Base-by-base conservation (phyloP, 805 yeast genomes). In the Suhomyces faveliae region DNA sequence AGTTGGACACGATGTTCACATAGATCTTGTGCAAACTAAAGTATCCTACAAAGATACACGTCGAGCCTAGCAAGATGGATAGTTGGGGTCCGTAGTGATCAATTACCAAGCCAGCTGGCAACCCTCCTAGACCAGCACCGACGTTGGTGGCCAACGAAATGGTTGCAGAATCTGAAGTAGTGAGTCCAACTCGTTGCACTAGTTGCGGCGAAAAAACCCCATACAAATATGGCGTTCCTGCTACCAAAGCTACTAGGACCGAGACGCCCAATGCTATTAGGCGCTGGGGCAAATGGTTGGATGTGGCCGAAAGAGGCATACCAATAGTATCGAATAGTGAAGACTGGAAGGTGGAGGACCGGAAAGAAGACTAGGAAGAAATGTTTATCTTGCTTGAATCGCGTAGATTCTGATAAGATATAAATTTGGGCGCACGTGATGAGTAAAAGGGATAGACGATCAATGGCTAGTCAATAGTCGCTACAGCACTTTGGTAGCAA, bases 191-290 rank as follows among this genome's bases (percentile, higher is more conserved):
- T 54, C 74, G 67, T 21, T 71, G 67, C 22, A 84, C 75, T 52
- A 87, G 67, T 59, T 86, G 90, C 1, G 92, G 91, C 1, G 89
- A 83, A 59, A 81, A 87, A n/a, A 81, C 79, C 0, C 91, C 87
- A 60, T 81, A 87, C 11, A 85, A 67, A 56, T 87, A 87, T 0
- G 89, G 87, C 2, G 90, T 85, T 2, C 94, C 92, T 3, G 89
- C 77, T 0, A 85, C 89, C 41, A 85, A 57, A 0, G 87, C 77
- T 7, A 83, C 83, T 13, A 84, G 58, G 11, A 70, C 55, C 11
- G 76, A 67, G 19, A 61, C 59, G 9, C 55, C 43, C 35, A 72
- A 59, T 0, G 75, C 60, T 21, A 60, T 44, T 30, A 65, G 51
- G 23, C 70, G 49, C 27, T 42, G 44, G 4, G 53, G 42, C 15